Evolutionary conservation across 768 basidiomycete species (phyloP).

Genomic region (Agaricus sinodeliciosus): DNA sequence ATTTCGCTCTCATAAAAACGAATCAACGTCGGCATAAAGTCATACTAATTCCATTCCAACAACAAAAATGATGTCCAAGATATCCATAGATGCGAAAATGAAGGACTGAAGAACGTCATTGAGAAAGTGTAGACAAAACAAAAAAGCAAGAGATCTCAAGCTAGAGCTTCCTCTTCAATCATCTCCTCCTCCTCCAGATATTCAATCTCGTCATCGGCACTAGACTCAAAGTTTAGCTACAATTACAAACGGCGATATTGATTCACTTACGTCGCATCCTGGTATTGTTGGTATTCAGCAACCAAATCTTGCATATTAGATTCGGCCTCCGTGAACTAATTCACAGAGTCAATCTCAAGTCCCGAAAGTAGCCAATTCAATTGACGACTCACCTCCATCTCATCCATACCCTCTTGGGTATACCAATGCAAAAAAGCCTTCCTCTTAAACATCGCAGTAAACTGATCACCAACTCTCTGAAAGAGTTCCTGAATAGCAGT

Average conservation of each 20-base stretch:
- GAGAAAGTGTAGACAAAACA: no score
- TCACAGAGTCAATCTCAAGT: constrained; percentile 3
- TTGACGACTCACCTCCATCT: constrained; percentile 68
- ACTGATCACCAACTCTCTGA: constrained; percentile 97
- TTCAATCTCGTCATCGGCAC: constrained; percentile 82
- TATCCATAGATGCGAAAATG: no score
- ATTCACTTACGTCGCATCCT: constrained; percentile 84
- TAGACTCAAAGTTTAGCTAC: constrained; percentile 22
- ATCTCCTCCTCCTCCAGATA: constrained; percentile 69
- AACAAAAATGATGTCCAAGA: no score
- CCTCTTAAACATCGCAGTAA: constrained; percentile 98
- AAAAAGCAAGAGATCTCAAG: no score
- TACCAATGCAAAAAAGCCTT: constrained; percentile 99
- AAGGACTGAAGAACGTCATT: no score
- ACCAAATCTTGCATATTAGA: constrained; percentile 99
- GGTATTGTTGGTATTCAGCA: constrained; percentile 96
- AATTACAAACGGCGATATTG: no score
- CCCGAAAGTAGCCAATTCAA: no score
- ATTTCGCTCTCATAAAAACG: no score
- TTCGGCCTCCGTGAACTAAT: constrained; percentile 92
- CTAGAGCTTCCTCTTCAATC: constrained; percentile 34
- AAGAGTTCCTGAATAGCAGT: constrained; percentile 97
- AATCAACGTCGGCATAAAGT: no score
- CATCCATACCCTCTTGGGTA: constrained; percentile 99
- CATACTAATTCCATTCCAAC: no score